A percentile compares a stretch with the other conserved stretches of the same genome.
Evolutionary conservation across 2,329 filamentous ascomycete species (phyloP).

Genomic region (Botrytis tulipae): DNA sequence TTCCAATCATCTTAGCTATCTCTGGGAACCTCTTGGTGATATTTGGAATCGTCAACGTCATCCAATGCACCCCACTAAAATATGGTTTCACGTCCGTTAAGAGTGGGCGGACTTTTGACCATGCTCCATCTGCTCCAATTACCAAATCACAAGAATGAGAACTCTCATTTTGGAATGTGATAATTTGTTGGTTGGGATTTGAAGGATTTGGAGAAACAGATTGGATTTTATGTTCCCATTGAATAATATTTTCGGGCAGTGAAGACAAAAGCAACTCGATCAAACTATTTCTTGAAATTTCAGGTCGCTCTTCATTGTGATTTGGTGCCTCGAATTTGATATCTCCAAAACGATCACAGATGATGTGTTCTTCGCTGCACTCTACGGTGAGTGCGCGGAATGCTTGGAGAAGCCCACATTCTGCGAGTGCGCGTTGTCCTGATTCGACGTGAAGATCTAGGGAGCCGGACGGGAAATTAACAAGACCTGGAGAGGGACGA

Average conservation of each 20-base stretch:
- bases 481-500: slow-evolving; percentile 33
- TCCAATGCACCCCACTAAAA: slow-evolving; percentile 20
- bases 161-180: slow-evolving; percentile 16
- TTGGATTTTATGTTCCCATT: slow-evolving; percentile 29
- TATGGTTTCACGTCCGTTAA: slow-evolving; percentile 32
- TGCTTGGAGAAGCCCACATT: slow-evolving; percentile 45
- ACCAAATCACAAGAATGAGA: slow-evolving; percentile 39
- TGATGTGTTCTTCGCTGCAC: slow-evolving; percentile 43
- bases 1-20: slow-evolving; percentile 23
- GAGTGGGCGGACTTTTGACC: slow-evolving; percentile 41
- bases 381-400: slow-evolving; percentile 46
- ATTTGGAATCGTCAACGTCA: slow-evolving; percentile 27
- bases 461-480: slow-evolving; percentile 41
- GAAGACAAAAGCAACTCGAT: slow-evolving; percentile 30
- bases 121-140: slow-evolving; percentile 47
- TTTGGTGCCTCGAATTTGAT: slow-evolving; percentile 32
- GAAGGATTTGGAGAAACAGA: neutral
- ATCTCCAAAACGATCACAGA: slow-evolving; percentile 39
- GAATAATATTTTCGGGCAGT: slow-evolving; percentile 26
- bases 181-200: slow-evolving; percentile 6
- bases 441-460: slow-evolving; percentile 50
- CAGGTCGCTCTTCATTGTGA: slow-evolving; percentile 27
- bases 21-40: slow-evolving; percentile 19
- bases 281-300: slow-evolving; percentile 34
- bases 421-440: slow-evolving; percentile 46